Evolutionary conservation across 2,329 filamentous ascomycete species (phyloP), one percentile per base, ranked within the genome.

Genomic region (Alternaria novae-zelandiae): DNA sequence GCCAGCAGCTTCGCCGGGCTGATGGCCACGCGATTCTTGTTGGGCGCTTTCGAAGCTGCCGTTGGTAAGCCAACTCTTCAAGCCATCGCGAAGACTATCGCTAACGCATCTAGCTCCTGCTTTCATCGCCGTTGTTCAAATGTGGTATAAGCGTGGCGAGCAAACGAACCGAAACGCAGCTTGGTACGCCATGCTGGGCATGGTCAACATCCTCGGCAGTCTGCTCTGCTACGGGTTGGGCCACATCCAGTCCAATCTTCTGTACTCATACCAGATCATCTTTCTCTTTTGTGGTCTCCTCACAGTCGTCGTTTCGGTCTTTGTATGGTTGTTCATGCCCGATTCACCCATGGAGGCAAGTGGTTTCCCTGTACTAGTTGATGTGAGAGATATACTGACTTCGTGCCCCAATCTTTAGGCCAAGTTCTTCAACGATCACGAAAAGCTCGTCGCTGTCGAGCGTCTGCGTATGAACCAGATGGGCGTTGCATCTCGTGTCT

Each of bases 1-100:
- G 87, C 86, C 66, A 81, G 81, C 47, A 88, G 85, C 74, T 92
- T 91, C 69, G 78, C 80, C 0, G 85, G 87, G 1, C 82, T 92
- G 1, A 82, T 90, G n/a, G 79, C 83, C 0, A 86, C 90, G 3
- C 85, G 90, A 6, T 90, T 87, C 1, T 78, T 92, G 9, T 84
- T 92, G 5, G 90, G 90, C 54, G 85, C 90, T 54, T 91, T 91
- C 70, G 90, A 92, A 76, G 86, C 89, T 0, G 86, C 86, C 50
- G 80, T 83, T 32, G 74, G 74, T 73, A 64, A 66, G 74, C 66
- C 11, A 30, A 50, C 36, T n/a, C 7, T 41, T 21, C 11, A 28
- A 25, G 12, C 8, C 36, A 8, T 9, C 7, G 11, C 20, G 8
- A 21, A 25, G 5, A 17, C 8, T n/a, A 4, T 5, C 21, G 9